Evolutionary conservation across 2,329 filamentous ascomycete species (phyloP).

Genomic region (Cladosporium sp.): DNA sequence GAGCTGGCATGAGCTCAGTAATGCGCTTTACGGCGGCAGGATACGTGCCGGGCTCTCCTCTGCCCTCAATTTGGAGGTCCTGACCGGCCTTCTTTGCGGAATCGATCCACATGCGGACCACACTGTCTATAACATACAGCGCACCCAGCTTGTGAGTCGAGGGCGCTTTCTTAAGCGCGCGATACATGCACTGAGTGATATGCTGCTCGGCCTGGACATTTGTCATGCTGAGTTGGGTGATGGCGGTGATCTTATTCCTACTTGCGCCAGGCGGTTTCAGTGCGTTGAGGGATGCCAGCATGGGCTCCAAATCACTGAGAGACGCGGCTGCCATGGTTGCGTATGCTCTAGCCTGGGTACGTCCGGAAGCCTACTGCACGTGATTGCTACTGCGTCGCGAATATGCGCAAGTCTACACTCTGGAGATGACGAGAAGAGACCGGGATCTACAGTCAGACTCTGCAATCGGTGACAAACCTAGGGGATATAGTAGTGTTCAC

Average conservation of each 20-base stretch:
- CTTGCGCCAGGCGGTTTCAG: slow-evolving; percentile 94
- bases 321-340: slow-evolving; percentile 57
- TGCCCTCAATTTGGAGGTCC: slow-evolving; percentile 61
- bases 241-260: slow-evolving; percentile 82
- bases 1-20: slow-evolving; percentile 85
- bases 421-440: slow-evolving; percentile 16
- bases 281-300: slow-evolving; percentile 86
- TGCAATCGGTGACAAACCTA: slow-evolving; percentile 17
- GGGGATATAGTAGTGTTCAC: slow-evolving; percentile 13
- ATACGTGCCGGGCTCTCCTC: slow-evolving; percentile 87
- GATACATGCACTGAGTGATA: slow-evolving; percentile 94
- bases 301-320: slow-evolving; percentile 86
- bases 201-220: slow-evolving; percentile 94
- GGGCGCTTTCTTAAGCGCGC: slow-evolving; percentile 93
- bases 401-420: slow-evolving; percentile 20
- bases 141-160: slow-evolving; percentile 97
- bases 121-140: slow-evolving; percentile 99
- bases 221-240: slow-evolving; percentile 83
- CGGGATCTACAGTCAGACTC: slow-evolving; percentile 19
- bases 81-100: slow-evolving; percentile 86
- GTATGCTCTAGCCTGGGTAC: slow-evolving; percentile 19
- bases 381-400: slow-evolving; percentile 19
- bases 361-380: slow-evolving; percentile 20
- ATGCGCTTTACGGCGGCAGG: slow-evolving; percentile 95
- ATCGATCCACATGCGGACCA: slow-evolving; percentile 98